Evolutionary conservation across 257 asterid species (phyloP).

Genomic region (Capsicum rhomboideum): DNA sequence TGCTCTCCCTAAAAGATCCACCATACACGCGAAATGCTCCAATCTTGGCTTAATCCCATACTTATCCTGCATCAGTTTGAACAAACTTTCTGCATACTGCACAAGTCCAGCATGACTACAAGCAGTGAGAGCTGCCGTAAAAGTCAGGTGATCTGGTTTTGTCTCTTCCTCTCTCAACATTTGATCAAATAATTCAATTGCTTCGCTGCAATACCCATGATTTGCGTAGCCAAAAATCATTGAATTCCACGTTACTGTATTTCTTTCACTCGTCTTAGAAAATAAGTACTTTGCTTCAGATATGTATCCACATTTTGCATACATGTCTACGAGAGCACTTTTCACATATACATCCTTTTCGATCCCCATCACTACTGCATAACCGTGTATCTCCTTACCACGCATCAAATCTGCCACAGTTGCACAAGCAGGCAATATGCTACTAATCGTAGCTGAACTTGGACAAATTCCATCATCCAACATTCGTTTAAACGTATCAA

Average conservation of each 20-base stretch:
- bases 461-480: conserved; percentile 37
- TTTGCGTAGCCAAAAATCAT: conserved; percentile 71
- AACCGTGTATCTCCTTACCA: conserved; percentile 67
- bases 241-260: conserved; percentile 62
- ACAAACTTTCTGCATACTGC: conserved; percentile 41
- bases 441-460: conserved; percentile 48
- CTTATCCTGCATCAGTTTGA: conserved; percentile 43
- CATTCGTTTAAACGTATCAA: conserved; percentile 35
- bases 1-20: conserved; percentile 60
- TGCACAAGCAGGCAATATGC: conserved; percentile 57
- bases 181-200: conserved; percentile 40
- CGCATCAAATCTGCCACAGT: conserved; percentile 37
- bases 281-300: conserved; percentile 40
- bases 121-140: conserved; percentile 63
- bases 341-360: conserved; percentile 43
- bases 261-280: conserved; percentile 26
- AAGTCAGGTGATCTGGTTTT: conserved; percentile 55
- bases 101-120: conserved; percentile 58
- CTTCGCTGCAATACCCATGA: conserved; percentile 47
- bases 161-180: conserved; percentile 36
- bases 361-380: conserved; percentile 35
- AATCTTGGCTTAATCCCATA: conserved; percentile 42
- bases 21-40: conserved; percentile 78
- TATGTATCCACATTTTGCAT: conserved; percentile 62
- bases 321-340: conserved; percentile 64